Evolutionary conservation across 2,329 filamentous ascomycete genomes (phyloP).

Genomic region (Aspergillus latus): DNA sequence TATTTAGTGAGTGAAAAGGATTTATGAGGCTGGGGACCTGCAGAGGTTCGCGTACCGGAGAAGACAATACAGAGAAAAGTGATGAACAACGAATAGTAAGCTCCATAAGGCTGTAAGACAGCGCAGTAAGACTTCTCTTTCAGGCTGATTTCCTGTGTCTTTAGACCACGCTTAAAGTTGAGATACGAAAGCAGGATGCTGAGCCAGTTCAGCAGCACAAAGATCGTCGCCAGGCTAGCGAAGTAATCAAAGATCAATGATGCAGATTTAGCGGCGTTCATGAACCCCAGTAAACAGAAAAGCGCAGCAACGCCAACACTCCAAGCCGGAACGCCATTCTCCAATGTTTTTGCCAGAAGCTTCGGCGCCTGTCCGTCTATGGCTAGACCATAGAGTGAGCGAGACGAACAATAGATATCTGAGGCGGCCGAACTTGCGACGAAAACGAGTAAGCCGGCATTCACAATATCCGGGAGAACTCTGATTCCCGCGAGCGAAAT

Average conservation of each 20-base stretch:
- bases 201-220: conserved; percentile 2
- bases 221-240: background rate
- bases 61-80: background rate
- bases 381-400: conserved; percentile 69
- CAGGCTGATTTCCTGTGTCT: background rate
- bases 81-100: background rate
- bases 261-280: conserved; percentile 59
- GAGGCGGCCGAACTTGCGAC: background rate
- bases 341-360: conserved; percentile 67
- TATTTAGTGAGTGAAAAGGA: background rate
- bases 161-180: background rate
- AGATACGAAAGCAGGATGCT: conserved; percentile 3
- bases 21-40: background rate
- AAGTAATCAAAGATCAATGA: conserved; percentile 58
- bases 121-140: background rate
- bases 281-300: conserved; percentile 66
- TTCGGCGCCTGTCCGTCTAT: conserved; percentile 67
- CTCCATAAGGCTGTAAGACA: background rate
- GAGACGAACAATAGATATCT: conserved; percentile 70
- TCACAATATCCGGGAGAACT: conserved; percentile 3
- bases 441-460: background rate
- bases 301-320: conserved; percentile 59
- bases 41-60: background rate
- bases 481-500: background rate
- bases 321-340: conserved; percentile 66